These are phyloP conservation scores for Labyrinthula sp. DNA, from an alignment of 352 stramenopile genomes.

Conservation along the genomic window DNA sequence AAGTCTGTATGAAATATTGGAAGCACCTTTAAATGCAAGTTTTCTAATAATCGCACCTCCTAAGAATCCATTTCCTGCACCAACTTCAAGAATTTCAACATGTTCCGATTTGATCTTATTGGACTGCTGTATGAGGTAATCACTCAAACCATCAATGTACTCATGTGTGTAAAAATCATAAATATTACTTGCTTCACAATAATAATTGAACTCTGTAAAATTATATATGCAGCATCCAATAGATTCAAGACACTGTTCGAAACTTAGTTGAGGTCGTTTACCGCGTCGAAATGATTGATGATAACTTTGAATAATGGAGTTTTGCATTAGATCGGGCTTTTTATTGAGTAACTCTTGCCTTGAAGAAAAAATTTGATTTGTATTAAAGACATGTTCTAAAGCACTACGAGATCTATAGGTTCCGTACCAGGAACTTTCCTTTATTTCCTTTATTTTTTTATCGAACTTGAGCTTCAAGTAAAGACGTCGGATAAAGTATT, in stretches of 20 bases:
- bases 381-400: constrained; percentile 2
- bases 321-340: constrained; percentile 5
- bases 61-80: constrained; percentile 44
- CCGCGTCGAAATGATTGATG: constrained; percentile 5
- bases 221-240: constrained; percentile 36
- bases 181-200: constrained; percentile 43
- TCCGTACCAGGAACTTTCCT: constrained; percentile 12
- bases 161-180: constrained; percentile 47
- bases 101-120: too few species aligned
- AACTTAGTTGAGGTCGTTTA: constrained; percentile 22
- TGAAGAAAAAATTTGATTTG: constrained; percentile 6
- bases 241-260: constrained; percentile 39
- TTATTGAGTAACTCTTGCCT: constrained; percentile 6
- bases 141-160: constrained; percentile 41
- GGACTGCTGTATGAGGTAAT: too few species aligned
- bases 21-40: constrained; percentile 26
- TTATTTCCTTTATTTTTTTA: background rate
- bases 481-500: constrained; percentile 11
- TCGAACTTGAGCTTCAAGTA: constrained; percentile 21
- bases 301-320: constrained; percentile 3
- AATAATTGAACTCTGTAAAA: constrained; percentile 43
- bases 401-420: background rate
- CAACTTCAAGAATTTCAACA: constrained; percentile 43
- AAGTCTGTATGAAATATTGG: constrained; percentile 9
- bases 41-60: constrained; percentile 37